Percentiles rank a stretch among this genome's conserved stretches.
Conservation (phyloP, 495 filamentous ascomycete species). For the Oleoguttula mirabilis region DNA sequence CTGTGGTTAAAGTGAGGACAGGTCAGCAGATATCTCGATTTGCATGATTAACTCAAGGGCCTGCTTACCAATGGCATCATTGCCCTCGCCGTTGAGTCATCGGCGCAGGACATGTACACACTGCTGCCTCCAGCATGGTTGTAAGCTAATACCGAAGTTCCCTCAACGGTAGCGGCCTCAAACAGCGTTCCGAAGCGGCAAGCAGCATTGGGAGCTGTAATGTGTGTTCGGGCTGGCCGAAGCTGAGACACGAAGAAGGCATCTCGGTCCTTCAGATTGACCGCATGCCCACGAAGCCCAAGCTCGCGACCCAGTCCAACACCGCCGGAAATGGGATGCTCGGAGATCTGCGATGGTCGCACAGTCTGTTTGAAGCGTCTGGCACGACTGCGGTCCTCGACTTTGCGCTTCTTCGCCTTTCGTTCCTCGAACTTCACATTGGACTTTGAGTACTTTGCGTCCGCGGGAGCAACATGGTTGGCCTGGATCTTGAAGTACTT, state of each 20-base stretch:
- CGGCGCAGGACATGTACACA: neutral
- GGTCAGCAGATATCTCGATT: too few relatives aligned
- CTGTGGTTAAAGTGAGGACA: too few relatives aligned
- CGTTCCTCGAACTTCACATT: constrained; percentile 34
- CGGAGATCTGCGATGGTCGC: neutral
- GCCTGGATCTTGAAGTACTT: constrained; percentile 47
- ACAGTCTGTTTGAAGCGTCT: constrained; percentile 6
- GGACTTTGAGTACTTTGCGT: constrained; percentile 36
- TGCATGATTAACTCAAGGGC: too few relatives aligned
- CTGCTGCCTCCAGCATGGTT: neutral
- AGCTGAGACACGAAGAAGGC: neutral
- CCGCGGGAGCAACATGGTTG: constrained; percentile 36
- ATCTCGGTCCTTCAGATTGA: neutral
- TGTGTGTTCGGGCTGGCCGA: neutral
- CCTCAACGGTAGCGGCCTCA: neutral
- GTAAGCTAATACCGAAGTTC: neutral
- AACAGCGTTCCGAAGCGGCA: neutral
- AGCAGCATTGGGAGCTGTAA: neutral
- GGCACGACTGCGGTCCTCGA: neutral
- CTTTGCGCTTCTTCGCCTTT: constrained; percentile 16
- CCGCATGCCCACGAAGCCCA: neutral
- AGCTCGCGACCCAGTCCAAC: constrained; percentile 8
- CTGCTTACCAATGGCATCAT: too few relatives aligned
- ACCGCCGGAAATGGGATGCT: neutral
- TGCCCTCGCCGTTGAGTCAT: too few relatives aligned